phyloP scores from a whole-genome alignment of 371 early-diverging fungal genomes.

The Mucor indicus region DNA sequence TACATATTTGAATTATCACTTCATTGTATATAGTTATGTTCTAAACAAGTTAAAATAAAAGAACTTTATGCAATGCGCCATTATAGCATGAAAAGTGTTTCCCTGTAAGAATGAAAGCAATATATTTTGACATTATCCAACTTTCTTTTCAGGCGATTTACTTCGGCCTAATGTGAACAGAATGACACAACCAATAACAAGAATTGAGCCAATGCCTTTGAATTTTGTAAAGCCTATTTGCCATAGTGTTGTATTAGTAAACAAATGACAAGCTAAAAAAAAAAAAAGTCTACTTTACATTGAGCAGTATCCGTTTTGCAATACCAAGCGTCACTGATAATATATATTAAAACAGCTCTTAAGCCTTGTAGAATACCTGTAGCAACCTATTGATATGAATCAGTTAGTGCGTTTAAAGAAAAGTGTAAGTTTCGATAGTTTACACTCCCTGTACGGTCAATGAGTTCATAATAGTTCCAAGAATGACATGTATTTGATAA shows the following conservation, averaged over 20 bases:
- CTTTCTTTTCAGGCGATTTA: neutral
- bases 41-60: no score
- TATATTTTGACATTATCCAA: no score
- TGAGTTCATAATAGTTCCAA: conserved; percentile 53
- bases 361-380: conserved; percentile 71
- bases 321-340: conserved; percentile 63
- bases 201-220: conserved; percentile 40
- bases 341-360: conserved; percentile 71
- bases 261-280: neutral
- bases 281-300: conserved; percentile 37
- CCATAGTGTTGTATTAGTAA: neutral
- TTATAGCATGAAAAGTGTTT: no score
- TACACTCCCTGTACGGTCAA: conserved; percentile 54
- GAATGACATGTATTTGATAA: conserved; percentile 39
- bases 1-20: no score
- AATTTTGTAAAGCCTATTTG: conserved; percentile 31
- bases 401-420: conserved; percentile 11
- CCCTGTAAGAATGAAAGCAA: no score
- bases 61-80: no score
- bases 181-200: conserved; percentile 52
- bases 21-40: no score
- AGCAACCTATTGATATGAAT: conserved; percentile 37
- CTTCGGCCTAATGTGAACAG: conserved; percentile 27
- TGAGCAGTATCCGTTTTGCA: conserved; percentile 64
- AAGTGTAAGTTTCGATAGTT: conserved; percentile 11